Percentiles rank a stretch among this genome's conserved stretches.
These are phyloP conservation scores for Smittium culicis DNA, from an alignment of 371 early-diverging fungal species.

Conservation along the genomic window DNA sequence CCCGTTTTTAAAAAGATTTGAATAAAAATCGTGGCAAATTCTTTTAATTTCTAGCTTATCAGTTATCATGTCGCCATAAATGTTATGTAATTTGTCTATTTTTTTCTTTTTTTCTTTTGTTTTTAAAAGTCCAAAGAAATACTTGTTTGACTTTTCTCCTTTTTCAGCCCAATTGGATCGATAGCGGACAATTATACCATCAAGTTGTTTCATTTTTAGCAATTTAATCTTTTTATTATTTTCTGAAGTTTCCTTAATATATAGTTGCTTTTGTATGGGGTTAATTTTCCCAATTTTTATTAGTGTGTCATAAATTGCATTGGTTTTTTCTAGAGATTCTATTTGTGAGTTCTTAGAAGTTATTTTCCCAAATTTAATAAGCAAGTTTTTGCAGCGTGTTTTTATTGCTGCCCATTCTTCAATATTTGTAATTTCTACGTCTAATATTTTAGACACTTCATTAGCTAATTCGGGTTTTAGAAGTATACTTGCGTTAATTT, in stretches of 20 bases:
- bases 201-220: background rate
- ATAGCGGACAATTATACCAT: background rate
- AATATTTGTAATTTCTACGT: too few relatives aligned
- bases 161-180: background rate
- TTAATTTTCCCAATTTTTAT: background rate
- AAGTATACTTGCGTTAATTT: background rate
- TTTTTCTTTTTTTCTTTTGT: background rate
- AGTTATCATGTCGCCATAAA: background rate
- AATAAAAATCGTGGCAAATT: background rate
- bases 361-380: background rate
- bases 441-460: too few relatives aligned
- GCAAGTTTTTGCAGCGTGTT: background rate
- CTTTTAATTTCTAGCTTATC: constrained; percentile 4
- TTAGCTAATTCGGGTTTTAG: background rate
- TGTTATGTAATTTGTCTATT: background rate
- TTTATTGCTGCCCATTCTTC: background rate
- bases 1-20: too few relatives aligned
- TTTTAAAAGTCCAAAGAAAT: background rate
- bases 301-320: background rate
- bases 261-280: too few relatives aligned
- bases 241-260: too few relatives aligned
- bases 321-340: background rate
- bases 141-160: background rate
- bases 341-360: background rate
- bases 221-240: background rate